Evolutionary conservation across 306 rosid genomes (phyloP).

Genomic region (Fagus crenata): DNA sequence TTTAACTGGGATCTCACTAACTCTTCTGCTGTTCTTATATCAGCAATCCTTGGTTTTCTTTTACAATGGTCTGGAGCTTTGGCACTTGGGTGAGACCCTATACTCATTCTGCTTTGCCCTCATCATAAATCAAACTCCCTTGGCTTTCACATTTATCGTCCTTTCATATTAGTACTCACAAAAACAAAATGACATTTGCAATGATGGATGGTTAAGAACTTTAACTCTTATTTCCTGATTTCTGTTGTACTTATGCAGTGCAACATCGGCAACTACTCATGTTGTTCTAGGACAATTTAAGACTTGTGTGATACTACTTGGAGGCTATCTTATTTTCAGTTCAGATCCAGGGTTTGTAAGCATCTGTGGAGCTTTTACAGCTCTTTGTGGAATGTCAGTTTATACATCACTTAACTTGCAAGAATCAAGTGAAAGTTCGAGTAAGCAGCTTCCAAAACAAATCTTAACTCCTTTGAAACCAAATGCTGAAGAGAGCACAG

Average conservation of each 20-base stretch:
- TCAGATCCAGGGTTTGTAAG: conserved; percentile 55
- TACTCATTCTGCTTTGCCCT: neutral
- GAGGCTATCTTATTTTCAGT: conserved; percentile 46
- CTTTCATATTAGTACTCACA: neutral
- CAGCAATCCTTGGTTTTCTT: conserved; percentile 91
- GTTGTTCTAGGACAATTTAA: conserved; percentile 95
- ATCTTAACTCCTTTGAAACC: conserved; percentile 28
- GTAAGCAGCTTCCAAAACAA: conserved; percentile 33
- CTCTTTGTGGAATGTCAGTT: conserved; percentile 53
- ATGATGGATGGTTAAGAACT: neutral
- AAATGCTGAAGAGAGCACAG: conserved; percentile 19
- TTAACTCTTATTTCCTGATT: neutral
- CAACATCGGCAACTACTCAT: conserved; percentile 92
- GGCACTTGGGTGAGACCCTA: conserved; percentile 80
- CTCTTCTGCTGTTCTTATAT: conserved; percentile 54
- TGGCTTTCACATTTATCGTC: neutral
- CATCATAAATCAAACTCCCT: neutral
- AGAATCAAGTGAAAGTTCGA: conserved; percentile 23
- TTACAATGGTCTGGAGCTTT: conserved; percentile 98
- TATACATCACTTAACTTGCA: conserved; percentile 47
- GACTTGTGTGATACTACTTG: conserved; percentile 73
- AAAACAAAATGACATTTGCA: neutral
- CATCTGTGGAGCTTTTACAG: conserved; percentile 49
- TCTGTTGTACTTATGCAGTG: conserved; percentile 49
- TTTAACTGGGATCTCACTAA: conserved; percentile 75